Percentiles rank a stretch among this genome's conserved stretches.
Evolutionary conservation across 2,329 filamentous ascomycete species (phyloP).

Genomic region (Sclerotinia glacialis): DNA sequence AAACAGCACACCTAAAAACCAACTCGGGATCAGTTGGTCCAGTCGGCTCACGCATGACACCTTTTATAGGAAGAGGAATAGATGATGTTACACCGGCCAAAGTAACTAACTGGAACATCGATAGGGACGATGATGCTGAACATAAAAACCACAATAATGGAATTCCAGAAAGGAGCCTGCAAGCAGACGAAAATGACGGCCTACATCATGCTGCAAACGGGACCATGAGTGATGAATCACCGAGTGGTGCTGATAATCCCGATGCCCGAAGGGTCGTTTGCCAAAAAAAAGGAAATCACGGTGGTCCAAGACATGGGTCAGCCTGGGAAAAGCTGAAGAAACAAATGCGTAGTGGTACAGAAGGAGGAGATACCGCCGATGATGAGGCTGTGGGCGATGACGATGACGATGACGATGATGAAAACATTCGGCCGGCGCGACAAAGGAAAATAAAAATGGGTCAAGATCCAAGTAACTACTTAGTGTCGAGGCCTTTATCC

Average conservation of each 20-base stretch:
- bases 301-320: background rate
- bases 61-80: background rate
- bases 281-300: background rate
- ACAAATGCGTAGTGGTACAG: too few species aligned
- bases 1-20: background rate
- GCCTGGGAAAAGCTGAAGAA: conserved; percentile 1
- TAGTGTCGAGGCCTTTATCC: background rate
- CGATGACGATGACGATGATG: background rate
- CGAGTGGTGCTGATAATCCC: background rate
- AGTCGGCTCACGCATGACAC: too few species aligned
- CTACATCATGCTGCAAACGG: background rate
- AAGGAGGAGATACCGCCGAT: background rate
- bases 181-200: background rate
- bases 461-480: background rate
- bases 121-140: background rate
- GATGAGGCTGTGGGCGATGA: background rate
- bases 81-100: background rate
- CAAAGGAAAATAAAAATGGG: background rate
- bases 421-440: background rate
- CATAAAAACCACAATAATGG: background rate
- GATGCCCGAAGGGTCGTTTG: background rate
- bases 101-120: background rate
- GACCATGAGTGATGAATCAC: background rate
- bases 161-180: background rate
- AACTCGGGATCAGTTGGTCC: background rate